Percentiles rank a stretch among this genome's conserved stretches.
Evolutionary conservation across 140 eudicot genomes (phyloP).

Genomic region (Stevia rebaudiana): DNA sequence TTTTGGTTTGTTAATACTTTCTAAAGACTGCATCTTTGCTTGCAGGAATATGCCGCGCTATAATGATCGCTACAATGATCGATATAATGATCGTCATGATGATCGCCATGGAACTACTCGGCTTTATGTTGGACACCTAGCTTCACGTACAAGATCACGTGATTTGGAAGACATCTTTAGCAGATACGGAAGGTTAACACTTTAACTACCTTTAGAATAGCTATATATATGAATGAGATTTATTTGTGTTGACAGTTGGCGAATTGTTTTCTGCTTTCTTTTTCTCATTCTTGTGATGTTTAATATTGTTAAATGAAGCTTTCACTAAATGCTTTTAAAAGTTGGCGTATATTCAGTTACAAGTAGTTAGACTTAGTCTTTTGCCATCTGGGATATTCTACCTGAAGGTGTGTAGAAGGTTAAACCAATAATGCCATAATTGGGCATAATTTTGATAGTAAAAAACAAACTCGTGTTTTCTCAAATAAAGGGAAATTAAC

Average conservation of each 20-base stretch:
- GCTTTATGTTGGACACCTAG: conserved; percentile 78
- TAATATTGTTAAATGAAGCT: not conserved
- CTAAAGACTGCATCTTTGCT: conserved; percentile 5
- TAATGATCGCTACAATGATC: conserved; percentile 38
- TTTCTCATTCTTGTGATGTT: not conserved
- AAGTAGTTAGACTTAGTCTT: not conserved
- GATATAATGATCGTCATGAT: conserved; percentile 14
- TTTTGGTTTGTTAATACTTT: not conserved
- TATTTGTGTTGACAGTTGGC: not conserved
- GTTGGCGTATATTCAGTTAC: conserved; percentile 1
- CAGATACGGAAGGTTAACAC: conserved; percentile 75
- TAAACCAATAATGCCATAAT: conserved; percentile 23
- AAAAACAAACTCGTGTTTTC: conserved; percentile 6
- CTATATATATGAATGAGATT: not conserved
- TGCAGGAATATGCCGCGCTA: conserved; percentile 59
- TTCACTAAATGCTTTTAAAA: too few species aligned
- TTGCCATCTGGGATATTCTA: conserved; percentile 7
- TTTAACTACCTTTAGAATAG: not conserved
- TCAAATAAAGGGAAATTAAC: conserved; percentile 44
- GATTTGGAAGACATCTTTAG: conserved; percentile 81
- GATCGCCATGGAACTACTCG: conserved; percentile 74
- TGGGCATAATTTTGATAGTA: conserved; percentile 23
- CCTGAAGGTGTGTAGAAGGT: conserved; percentile 16
- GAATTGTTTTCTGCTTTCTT: not conserved
- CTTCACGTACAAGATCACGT: conserved; percentile 75